Evolutionary conservation across 225 moss, liverwort and hornwort species (phyloP), one percentile per base, ranked within the genome.

Genomic region (Neckera pumila): DNA sequence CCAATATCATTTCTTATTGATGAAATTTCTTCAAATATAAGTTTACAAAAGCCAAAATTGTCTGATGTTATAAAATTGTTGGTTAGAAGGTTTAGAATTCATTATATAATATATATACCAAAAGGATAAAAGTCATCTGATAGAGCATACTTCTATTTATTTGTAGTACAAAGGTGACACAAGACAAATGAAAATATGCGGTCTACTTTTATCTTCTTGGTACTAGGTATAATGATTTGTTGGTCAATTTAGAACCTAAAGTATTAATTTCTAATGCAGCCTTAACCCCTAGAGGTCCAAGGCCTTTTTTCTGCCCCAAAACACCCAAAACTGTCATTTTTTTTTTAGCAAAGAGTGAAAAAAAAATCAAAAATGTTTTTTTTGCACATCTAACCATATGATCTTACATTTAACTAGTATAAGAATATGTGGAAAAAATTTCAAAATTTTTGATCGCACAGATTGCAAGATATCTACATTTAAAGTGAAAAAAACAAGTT

Each of bases 101-200:
- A 42, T 22, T 26, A 3, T 13, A 69, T 1, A 42, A 12, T 26
- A 3, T 13, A 69, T 1, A 38, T 69, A 19, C 5, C 2, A 6
- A 23, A 22, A 69, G 7, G 38, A 23, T 0, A 11, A 1, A 22
- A 38, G 7, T 22, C 7, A 38, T 7, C 0, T 70, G 0, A 4
- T 22, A 38, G 22, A 22, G 38, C 2, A 33, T 40, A 13, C 7
- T 69, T n/a, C 12, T 12, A 69, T 69, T n/a, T 36, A 20, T 6
- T 0, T 66, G 0, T n/a, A 2, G 22, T 22, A 2, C 38, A 69
- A n/a, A 22, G 12, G 6, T 66, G 66, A n/a, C 20, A 5, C 2
- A 12, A 22, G 12, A 67, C 67, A 69, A 69, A 38, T n/a, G 38
- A 38, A n/a, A n/a, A n/a, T n/a, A n/a, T n/a, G n/a, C n/a, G n/a